These are phyloP conservation scores for Entomortierella chlamydospora DNA, from an alignment of 192 early-diverging fungal genomes.

Conservation along the genomic window DNA sequence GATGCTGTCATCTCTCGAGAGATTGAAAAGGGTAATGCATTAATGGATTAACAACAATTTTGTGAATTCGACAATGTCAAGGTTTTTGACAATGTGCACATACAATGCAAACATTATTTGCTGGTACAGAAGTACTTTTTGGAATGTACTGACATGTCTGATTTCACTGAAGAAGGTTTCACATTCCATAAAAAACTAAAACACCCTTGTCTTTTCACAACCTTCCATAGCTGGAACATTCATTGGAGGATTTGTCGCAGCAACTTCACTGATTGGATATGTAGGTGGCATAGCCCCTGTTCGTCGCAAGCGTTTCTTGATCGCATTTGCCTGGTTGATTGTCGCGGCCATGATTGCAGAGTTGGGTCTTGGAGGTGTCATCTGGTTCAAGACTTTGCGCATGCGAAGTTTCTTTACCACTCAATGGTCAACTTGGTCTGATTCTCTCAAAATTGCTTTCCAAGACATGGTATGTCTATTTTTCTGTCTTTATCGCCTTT, in stretches of 20 bases:
- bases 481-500: neutral
- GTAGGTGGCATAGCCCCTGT: constrained; percentile 38
- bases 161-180: too few relatives aligned
- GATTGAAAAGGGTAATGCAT: constrained; percentile 34
- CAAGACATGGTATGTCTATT: constrained; percentile 49
- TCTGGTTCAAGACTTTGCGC: constrained; percentile 58
- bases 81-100: too few relatives aligned
- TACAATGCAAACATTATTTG: too few relatives aligned
- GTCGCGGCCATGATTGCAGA: constrained; percentile 32
- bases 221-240: constrained; percentile 33
- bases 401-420: constrained; percentile 40
- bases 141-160: too few relatives aligned
- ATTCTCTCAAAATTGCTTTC: constrained; percentile 33
- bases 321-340: constrained; percentile 40
- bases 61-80: too few relatives aligned
- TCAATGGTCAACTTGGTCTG: constrained; percentile 38
- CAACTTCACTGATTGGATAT: constrained; percentile 22
- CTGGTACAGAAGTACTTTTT: too few relatives aligned
- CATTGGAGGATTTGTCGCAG: constrained; percentile 30
- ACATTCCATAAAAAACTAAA: too few relatives aligned
- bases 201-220: too few relatives aligned
- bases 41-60: too few relatives aligned
- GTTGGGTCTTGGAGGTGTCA: constrained; percentile 42
- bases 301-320: constrained; percentile 27
- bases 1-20: constrained; percentile 48